Base-by-base conservation (phyloP, 1,139 yeast genomes). In the Hansenula sp. region DNA sequence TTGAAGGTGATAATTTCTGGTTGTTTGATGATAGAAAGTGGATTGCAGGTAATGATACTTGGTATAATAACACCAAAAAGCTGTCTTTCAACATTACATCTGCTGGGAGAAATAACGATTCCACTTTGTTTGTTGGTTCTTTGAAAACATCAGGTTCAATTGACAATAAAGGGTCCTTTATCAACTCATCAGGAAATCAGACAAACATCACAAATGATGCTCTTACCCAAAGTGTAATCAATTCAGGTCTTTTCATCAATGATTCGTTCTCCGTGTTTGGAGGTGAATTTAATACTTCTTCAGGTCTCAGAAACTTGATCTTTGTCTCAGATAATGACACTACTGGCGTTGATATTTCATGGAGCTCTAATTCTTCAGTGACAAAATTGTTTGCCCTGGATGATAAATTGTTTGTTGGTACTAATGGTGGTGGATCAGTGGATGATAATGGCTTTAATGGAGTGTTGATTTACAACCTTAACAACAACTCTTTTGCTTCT, bases 251-350 rank as follows among this genome's bases (percentile, higher is more conserved):
- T 26, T 71, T 63, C 14, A 65, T 82, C 32, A 81, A 82, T 52
- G 64, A 64, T 18, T 56, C 78, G 0, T 47, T 73, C 5, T 66
- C 81, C 38, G 71, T 77, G 1, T 52, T 82, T 36, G 89, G 84
- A 14, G 82, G 82, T 21, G 57, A 60, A 1, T 77, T 83, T 38
- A 48, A 39, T 10, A 55, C 60, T 5, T 47, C 55, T 10, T 42
- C 51, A 1, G 51, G 50, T 11, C 41, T 51, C 10, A 40, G 70
- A 2, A 71, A 80, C 42, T 50, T 81, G 37, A 54, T 68, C 10
- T 59, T 71, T 37, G 46, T 56, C 18, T 40, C 52, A 9, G 51
- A 49, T 6, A 56, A 63, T 8, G 45, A 50, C 8, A 51, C 68
- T 0, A 47, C 61, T 57, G 61, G 59, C 8, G 30, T 60, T 5